Percentiles rank a stretch among this genome's conserved stretches.
Conservation (phyloP, 2,329 filamentous ascomycete genomes). For the Leptographium radiaticola region DNA sequence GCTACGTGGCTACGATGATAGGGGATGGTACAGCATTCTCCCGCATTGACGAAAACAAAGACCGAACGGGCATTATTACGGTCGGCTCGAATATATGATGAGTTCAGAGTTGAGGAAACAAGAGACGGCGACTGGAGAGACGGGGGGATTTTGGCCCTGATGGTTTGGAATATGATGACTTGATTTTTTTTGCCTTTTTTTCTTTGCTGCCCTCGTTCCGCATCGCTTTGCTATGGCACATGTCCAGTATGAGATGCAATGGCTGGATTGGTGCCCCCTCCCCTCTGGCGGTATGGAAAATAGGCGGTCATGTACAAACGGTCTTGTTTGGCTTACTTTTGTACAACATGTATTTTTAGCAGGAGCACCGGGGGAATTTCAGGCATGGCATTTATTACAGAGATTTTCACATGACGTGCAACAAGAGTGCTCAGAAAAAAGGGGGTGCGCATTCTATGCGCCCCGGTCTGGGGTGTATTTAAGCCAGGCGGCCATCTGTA, state of each 20-base stretch:
- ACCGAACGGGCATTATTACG: background rate
- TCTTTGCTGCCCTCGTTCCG: background rate
- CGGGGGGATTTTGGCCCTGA: background rate
- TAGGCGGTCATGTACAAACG: background rate
- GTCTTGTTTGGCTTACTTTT: background rate
- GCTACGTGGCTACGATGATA: too few species aligned
- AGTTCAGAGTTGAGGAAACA: background rate
- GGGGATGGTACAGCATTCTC: too few species aligned
- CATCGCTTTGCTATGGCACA: background rate
- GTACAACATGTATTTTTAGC: background rate
- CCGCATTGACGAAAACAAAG: background rate
- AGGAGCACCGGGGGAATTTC: background rate
- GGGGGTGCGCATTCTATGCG: background rate
- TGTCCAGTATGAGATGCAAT: background rate
- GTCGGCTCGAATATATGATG: too few species aligned
- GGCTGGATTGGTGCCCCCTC: background rate
- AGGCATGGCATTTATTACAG: background rate
- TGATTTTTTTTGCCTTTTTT: background rate
- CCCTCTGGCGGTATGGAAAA: background rate
- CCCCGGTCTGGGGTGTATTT: background rate
- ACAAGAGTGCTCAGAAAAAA: background rate
- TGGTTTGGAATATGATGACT: background rate
- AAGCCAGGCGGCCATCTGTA: background rate
- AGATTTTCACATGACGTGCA: background rate
- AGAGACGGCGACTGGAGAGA: background rate